These are phyloP conservation scores for Davidsoniella australis DNA, from an alignment of 2,329 filamentous ascomycete species.

Conservation along the genomic window DNA sequence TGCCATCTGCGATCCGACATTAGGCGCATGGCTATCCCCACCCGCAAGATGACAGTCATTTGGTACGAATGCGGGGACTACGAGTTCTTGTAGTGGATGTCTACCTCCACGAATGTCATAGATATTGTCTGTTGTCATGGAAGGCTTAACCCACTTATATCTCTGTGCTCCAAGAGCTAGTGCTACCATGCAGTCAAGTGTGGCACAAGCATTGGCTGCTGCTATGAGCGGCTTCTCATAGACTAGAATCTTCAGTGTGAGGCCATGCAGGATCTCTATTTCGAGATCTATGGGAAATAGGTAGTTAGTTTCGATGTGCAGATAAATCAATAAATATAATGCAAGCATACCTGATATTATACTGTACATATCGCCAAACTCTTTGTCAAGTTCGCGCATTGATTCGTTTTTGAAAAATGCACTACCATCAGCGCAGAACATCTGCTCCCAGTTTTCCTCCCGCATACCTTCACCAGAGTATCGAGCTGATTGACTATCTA, in stretches of 20 bases:
- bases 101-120: conserved; percentile 63
- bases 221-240: conserved; percentile 47
- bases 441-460: conserved; percentile 54
- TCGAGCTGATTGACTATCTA: conserved; percentile 29
- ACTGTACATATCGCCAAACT: conserved; percentile 72
- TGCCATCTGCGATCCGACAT: background rate
- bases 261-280: conserved; percentile 68
- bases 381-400: conserved; percentile 65
- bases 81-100: conserved; percentile 74
- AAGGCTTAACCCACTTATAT: conserved; percentile 54
- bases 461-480: conserved; percentile 42
- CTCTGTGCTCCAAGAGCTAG: conserved; percentile 59
- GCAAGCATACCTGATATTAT: conserved; percentile 53
- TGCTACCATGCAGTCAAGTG: conserved; percentile 73
- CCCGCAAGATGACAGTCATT: conserved; percentile 61
- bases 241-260: conserved; percentile 54
- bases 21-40: conserved; percentile 25
- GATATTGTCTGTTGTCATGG: conserved; percentile 51
- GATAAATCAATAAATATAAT: background rate
- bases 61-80: conserved; percentile 62
- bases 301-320: background rate
- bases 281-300: conserved; percentile 46
- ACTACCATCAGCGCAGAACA: conserved; percentile 54
- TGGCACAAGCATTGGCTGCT: conserved; percentile 68
- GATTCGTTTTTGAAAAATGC: conserved; percentile 75